Evolutionary conservation across 116 monocot genomes (phyloP).

Genomic region (Cymodocea nodosa): DNA sequence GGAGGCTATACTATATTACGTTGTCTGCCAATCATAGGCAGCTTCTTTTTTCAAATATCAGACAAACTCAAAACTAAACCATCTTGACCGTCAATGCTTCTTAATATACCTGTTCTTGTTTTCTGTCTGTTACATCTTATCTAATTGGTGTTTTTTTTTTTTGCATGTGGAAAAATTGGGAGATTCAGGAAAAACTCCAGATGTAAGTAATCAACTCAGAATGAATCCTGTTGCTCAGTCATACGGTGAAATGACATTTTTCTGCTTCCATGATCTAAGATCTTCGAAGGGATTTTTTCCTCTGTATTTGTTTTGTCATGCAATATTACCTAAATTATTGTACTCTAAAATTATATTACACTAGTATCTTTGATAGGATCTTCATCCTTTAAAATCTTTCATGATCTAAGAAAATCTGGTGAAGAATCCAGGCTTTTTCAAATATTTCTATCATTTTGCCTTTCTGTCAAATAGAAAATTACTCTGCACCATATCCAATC

Average conservation of each 20-base stretch:
- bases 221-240: background rate
- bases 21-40: too few relatives aligned
- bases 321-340: too few relatives aligned
- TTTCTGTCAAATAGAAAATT: too few relatives aligned
- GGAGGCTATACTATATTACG: background rate
- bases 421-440: too few relatives aligned
- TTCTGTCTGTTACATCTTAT: background rate
- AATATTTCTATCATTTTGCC: too few relatives aligned
- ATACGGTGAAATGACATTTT: background rate
- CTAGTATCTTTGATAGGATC: too few relatives aligned
- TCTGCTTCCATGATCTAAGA: background rate
- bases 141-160: background rate
- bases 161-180: slow-evolving; percentile 7
- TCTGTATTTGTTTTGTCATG: background rate
- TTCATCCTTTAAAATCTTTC: too few relatives aligned
- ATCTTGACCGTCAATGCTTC: background rate
- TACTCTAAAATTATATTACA: too few relatives aligned
- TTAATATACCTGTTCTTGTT: background rate
- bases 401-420: too few relatives aligned
- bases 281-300: background rate
- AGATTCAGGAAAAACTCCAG: slow-evolving; percentile 55
- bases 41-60: too few relatives aligned
- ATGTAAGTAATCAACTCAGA: slow-evolving; percentile 29
- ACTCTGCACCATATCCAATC: too few relatives aligned
- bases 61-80: background rate